Evolutionary conservation across 345 rosid species (phyloP).

Genomic region (Murraya paniculata): DNA sequence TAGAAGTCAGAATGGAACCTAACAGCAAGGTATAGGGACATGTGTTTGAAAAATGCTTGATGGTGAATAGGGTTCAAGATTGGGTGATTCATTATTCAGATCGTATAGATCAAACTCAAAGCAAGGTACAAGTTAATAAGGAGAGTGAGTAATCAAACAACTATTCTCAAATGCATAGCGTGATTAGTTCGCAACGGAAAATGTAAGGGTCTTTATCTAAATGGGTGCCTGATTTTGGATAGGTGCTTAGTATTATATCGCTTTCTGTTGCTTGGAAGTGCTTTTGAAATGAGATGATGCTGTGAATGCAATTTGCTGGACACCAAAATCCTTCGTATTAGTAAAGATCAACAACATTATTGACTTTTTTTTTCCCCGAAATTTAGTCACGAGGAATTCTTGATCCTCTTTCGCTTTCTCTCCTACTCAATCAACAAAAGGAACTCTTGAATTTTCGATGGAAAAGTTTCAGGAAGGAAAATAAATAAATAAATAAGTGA

Average conservation of each 20-base stretch:
- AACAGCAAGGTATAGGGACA: slow-evolving; percentile 16
- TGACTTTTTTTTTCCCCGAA: too few relatives aligned
- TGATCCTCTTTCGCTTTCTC: too few relatives aligned
- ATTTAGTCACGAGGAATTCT: too few relatives aligned
- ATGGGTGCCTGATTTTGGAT: slow-evolving; percentile 26
- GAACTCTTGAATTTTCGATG: too few relatives aligned
- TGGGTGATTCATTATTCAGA: not conserved
- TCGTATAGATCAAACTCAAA: not conserved
- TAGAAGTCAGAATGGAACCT: not conserved
- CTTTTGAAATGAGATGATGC: not conserved
- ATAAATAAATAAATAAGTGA: too few relatives aligned
- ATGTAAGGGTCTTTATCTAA: slow-evolving; percentile 32
- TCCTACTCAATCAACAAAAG: too few relatives aligned
- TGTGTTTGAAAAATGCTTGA: slow-evolving; percentile 20
- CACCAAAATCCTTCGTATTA: too few relatives aligned
- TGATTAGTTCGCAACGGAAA: slow-evolving; percentile 12
- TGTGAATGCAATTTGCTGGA: not conserved
- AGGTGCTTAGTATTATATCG: slow-evolving; percentile 18
- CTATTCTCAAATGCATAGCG: not conserved
- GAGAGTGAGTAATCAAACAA: not conserved
- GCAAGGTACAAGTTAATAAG: not conserved
- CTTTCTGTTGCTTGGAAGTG: slow-evolving; percentile 13
- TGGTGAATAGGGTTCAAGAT: not conserved
- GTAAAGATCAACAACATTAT: too few relatives aligned
- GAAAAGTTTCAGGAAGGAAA: too few relatives aligned